Evolutionary conservation across 176 grass and related monocot genomes (phyloP).

Genomic region (Oryza australiensis): DNA sequence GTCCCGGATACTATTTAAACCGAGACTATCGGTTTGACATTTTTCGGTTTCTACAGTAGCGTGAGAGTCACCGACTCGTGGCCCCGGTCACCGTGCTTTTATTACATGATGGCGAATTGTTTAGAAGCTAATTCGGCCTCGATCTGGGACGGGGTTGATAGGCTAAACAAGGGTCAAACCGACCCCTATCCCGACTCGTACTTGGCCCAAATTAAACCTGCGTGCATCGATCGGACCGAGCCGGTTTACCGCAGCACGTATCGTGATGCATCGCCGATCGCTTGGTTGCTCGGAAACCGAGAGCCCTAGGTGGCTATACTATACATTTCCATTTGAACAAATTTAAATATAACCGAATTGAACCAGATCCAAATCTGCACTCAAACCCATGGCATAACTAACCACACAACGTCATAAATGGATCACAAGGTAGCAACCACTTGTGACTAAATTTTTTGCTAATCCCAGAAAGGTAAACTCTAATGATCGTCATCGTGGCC

Average conservation of each 20-base stretch:
- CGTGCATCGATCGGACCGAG: conserved; percentile 27
- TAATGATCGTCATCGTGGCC: neutral
- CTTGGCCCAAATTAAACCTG: neutral
- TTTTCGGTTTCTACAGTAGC: too few relatives aligned
- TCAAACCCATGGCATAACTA: neutral
- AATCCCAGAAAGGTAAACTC: neutral
- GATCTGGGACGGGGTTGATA: conserved; percentile 7
- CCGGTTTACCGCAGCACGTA: conserved; percentile 28
- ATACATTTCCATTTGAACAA: neutral
- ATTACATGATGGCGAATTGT: conserved; percentile 12
- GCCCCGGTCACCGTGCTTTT: neutral
- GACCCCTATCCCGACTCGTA: neutral
- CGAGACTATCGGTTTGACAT: too few relatives aligned
- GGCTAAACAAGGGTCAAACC: conserved; percentile 55
- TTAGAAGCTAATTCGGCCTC: neutral
- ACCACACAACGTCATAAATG: conserved; percentile 16
- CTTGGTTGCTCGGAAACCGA: neutral
- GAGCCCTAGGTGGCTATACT: neutral
- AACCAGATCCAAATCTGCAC: conserved; percentile 17
- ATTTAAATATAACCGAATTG: neutral
- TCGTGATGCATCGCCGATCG: neutral
- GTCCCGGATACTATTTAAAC: too few relatives aligned
- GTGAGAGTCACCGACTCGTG: neutral
- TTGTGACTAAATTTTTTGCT: neutral
- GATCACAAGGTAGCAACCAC: neutral